A percentile compares a stretch with the other conserved stretches of the same genome.
These are phyloP conservation scores for Fulvia fulva DNA, from an alignment of 2,329 filamentous ascomycete genomes.

Conservation along the genomic window DNA sequence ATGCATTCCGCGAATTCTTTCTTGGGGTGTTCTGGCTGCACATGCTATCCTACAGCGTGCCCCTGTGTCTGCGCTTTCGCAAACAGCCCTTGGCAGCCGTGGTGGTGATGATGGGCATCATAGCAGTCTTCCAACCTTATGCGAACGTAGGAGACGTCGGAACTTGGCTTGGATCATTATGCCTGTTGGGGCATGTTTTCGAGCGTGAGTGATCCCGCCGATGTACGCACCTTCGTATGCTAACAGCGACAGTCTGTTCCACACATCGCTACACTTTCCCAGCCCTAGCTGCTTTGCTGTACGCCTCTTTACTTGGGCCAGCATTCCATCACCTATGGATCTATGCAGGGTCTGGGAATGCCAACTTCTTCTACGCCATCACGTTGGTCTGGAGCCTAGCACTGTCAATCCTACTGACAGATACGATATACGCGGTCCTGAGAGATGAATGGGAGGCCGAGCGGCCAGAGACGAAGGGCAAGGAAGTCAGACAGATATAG, in stretches of 20 bases:
- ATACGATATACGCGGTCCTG: constrained; percentile 81
- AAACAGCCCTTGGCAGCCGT: constrained; percentile 83
- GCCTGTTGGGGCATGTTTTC: constrained; percentile 86
- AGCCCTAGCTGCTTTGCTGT: constrained; percentile 75
- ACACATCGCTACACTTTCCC: constrained; percentile 76
- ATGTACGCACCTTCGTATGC: neutral
- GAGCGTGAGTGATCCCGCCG: constrained; percentile 57
- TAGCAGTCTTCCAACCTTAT: constrained; percentile 95
- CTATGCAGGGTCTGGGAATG: constrained; percentile 94
- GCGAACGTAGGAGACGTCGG: constrained; percentile 88
- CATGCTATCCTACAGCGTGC: constrained; percentile 82
- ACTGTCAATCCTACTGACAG: constrained; percentile 78
- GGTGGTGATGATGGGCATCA: constrained; percentile 79
- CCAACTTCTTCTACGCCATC: constrained; percentile 99
- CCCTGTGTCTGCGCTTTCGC: constrained; percentile 75
- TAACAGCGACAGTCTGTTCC: constrained; percentile 58
- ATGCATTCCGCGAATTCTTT: constrained; percentile 96
- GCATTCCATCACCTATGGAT: constrained; percentile 98
- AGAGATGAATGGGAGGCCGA: constrained; percentile 93
- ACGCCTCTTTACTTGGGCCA: constrained; percentile 82
- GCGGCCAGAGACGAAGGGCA: constrained; percentile 82
- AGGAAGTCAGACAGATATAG: constrained; percentile 74
- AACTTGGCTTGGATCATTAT: constrained; percentile 76
- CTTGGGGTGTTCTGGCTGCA: constrained; percentile 98
- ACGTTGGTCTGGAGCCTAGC: constrained; percentile 97